A percentile compares a stretch with the other conserved stretches of the same genome.
phyloP scores from a whole-genome alignment of 305 asterid species.

The Fraxinus greggii region DNA sequence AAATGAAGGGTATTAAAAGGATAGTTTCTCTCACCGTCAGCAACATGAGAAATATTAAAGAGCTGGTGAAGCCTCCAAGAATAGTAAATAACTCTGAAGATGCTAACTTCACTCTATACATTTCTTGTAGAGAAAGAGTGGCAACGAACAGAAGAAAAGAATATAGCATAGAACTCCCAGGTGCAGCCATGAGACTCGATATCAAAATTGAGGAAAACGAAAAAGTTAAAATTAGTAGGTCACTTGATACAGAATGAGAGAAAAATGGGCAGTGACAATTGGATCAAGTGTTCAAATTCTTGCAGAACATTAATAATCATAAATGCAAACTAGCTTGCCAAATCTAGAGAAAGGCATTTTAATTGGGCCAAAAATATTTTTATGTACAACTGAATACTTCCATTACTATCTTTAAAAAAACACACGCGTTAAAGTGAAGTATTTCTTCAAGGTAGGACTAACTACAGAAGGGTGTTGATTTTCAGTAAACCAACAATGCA shows the following conservation, averaged over 20 bases:
- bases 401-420: not conserved
- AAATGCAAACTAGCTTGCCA: not conserved
- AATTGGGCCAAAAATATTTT: constrained; percentile 4
- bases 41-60: constrained; percentile 69
- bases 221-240: not conserved
- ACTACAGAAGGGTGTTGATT: not conserved
- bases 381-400: not conserved
- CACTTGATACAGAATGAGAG: not conserved
- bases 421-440: not conserved
- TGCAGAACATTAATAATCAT: not conserved
- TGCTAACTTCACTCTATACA: constrained; percentile 72
- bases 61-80: constrained; percentile 89
- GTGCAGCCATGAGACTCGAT: constrained; percentile 56
- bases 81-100: constrained; percentile 88
- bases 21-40: constrained; percentile 52
- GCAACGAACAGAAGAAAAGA: constrained; percentile 68
- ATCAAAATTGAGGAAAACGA: not conserved
- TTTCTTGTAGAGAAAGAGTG: constrained; percentile 77
- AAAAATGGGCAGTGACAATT: constrained; percentile 7
- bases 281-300: not conserved
- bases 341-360: not conserved
- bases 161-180: constrained; percentile 85
- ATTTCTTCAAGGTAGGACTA: not conserved
- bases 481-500: not conserved
- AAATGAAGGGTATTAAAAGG: not conserved